These are phyloP conservation scores for Dendrobium nobile DNA, from an alignment of 106 monocot species.

Conservation along the genomic window DNA sequence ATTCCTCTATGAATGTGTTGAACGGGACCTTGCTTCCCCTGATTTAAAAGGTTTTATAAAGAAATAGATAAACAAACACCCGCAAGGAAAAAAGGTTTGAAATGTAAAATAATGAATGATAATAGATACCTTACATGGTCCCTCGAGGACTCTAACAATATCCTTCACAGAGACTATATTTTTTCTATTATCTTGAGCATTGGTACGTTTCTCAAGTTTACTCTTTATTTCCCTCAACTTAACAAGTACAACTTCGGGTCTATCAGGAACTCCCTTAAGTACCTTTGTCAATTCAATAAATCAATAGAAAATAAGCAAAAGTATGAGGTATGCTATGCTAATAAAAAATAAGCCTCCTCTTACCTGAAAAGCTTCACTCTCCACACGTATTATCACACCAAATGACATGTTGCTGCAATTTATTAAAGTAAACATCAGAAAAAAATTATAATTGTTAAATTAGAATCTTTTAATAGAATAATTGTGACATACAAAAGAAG, in stretches of 20 bases:
- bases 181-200: slow-evolving; percentile 62
- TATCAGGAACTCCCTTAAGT: slow-evolving; percentile 95
- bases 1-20: slow-evolving; percentile 86
- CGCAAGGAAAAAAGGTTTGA: not conserved
- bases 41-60: slow-evolving; percentile 10
- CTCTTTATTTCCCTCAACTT: slow-evolving; percentile 87
- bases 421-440: slow-evolving; percentile 7
- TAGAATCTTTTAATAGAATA: not conserved
- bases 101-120: not conserved
- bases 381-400: slow-evolving; percentile 92
- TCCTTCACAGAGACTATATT: slow-evolving; percentile 74
- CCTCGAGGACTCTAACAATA: slow-evolving; percentile 88
- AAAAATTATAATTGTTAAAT: not conserved
- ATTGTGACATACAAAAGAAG: slow-evolving; percentile 62
- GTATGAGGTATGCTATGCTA: not conserved
- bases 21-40: slow-evolving; percentile 94
- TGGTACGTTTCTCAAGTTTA: slow-evolving; percentile 67
- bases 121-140: slow-evolving; percentile 64
- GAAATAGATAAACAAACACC: not conserved
- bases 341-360: slow-evolving; percentile 11
- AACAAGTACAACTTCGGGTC: slow-evolving; percentile 80
- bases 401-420: slow-evolving; percentile 72
- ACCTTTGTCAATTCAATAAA: slow-evolving; percentile 38
- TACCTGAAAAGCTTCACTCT: slow-evolving; percentile 90
- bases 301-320: not conserved